Evolutionary conservation across 345 rosid genomes (phyloP).

Genomic region (Moricandia arvensis): DNA sequence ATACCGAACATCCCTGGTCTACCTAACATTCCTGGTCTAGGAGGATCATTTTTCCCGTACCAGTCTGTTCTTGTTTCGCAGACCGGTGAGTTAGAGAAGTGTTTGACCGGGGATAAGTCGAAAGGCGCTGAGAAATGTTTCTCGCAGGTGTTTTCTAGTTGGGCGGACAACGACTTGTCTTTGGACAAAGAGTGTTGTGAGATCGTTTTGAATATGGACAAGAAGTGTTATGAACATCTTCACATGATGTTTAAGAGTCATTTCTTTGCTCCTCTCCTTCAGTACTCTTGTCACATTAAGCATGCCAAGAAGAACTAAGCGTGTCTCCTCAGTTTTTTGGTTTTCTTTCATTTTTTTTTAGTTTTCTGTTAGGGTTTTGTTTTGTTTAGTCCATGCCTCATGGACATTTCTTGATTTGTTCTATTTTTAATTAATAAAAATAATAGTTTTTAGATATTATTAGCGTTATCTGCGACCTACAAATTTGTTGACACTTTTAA

Average conservation of each 20-base stretch:
- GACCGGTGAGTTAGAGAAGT: slow-evolving; percentile 24
- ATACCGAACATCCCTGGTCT: background rate
- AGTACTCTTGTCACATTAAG: slow-evolving; percentile 39
- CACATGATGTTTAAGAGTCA: slow-evolving; percentile 37
- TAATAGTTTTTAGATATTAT: background rate
- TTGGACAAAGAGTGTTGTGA: slow-evolving; percentile 39
- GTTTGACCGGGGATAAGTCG: slow-evolving; percentile 20
- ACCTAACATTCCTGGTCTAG: background rate
- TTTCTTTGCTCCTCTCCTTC: slow-evolving; percentile 38
- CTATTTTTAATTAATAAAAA: slow-evolving; percentile 14
- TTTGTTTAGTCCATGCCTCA: slow-evolving; percentile 14
- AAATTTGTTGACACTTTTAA: too few species aligned
- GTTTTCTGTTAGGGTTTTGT: slow-evolving; percentile 21
- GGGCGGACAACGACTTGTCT: slow-evolving; percentile 30
- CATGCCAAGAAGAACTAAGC: slow-evolving; percentile 23
- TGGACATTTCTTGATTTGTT: slow-evolving; percentile 12
- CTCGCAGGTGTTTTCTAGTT: slow-evolving; percentile 34
- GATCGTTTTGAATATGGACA: slow-evolving; percentile 31
- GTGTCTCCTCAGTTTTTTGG: background rate
- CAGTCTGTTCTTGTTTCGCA: slow-evolving; percentile 30
- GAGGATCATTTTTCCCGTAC: background rate
- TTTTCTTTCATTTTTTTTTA: background rate
- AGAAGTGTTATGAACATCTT: slow-evolving; percentile 15
- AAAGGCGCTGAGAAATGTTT: slow-evolving; percentile 28
- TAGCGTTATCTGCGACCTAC: too few species aligned